Base-by-base conservation (phyloP, 805 yeast species). In the Candida hungchunana region DNA sequence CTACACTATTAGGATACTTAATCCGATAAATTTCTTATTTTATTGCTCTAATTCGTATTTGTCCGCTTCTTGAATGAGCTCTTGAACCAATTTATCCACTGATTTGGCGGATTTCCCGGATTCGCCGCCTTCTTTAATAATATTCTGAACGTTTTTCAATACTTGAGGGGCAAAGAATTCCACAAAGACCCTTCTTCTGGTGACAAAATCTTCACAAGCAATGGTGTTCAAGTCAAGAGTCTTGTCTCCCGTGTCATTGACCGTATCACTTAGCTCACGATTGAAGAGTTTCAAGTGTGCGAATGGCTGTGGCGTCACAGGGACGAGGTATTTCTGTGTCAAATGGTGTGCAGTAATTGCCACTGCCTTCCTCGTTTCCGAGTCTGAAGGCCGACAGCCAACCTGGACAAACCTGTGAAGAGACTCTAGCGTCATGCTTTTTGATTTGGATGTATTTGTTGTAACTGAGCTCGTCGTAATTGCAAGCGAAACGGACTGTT, bases 111-210 rank as follows among this genome's bases (percentile, higher is more conserved):
- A 70, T 42, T 77, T 70, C 3, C 88, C 88, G 14, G 71, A 62
- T 31, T 79, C 85, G 1, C 89, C 89, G 10, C 87, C 94, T 45
- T 83, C 93, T 48, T 75, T 76, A 8, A 76, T 57, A 21, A 75
- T 49, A 26, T 63, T 63, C 1, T 59, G 63, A 16, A 81, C 62
- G 24, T 84, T 81, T 31, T 62, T 67, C 15, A 50, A 37, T 32
- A 84, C 63, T 9, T 73, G 74, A 2, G 58, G 56, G 29, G 60
- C 50, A 49, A 78, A 82, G 18, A 73, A 66, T 37, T 77, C 83
- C 27, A 60, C 53, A 37, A 83, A 58, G 0, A 79, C 62, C 33
- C 67, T 67, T 20, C 73, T 53, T 49, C 93, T 63, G 2, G 81
- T 75, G 4, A 63, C 61, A 22, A 64, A 55, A 55, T 83, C 90